These are phyloP conservation scores for Debaryomyces udenii DNA, from an alignment of 1,139 yeast genomes.

Conservation along the genomic window DNA sequence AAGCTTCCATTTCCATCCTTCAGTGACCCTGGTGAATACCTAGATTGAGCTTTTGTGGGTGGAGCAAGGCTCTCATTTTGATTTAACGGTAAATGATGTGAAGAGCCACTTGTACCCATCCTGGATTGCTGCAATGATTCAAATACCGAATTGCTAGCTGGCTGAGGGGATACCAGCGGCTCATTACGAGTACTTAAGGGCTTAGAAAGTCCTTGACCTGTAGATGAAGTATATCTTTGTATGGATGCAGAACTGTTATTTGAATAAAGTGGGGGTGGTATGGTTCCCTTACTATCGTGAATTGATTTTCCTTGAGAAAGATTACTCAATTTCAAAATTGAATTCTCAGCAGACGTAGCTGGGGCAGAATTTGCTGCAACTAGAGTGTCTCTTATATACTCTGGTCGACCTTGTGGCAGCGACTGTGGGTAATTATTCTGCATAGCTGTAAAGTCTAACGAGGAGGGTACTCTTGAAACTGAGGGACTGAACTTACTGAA, in stretches of 20 bases:
- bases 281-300: neutral
- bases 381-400: slow-evolving; percentile 7
- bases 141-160: neutral
- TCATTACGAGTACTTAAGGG: neutral
- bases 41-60: slow-evolving; percentile 19
- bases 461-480: slow-evolving; percentile 57
- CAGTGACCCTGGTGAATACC: slow-evolving; percentile 18
- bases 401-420: slow-evolving; percentile 15
- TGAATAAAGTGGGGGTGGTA: slow-evolving; percentile 21
- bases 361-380: slow-evolving; percentile 12
- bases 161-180: slow-evolving; percentile 4
- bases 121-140: slow-evolving; percentile 5
- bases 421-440: slow-evolving; percentile 8
- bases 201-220: slow-evolving; percentile 1
- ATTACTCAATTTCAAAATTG: slow-evolving; percentile 5
- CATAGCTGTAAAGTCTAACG: slow-evolving; percentile 41
- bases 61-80: slow-evolving; percentile 6
- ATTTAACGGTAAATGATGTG: slow-evolving; percentile 20
- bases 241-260: slow-evolving; percentile 19
- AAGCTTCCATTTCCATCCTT: slow-evolving; percentile 11
- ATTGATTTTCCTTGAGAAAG: slow-evolving; percentile 6
- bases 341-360: slow-evolving; percentile 11
- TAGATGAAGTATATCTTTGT: slow-evolving; percentile 23
- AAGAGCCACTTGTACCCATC: slow-evolving; percentile 19
- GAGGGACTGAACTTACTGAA: slow-evolving; percentile 76